Evolutionary conservation across 345 rosid genomes (phyloP).

Genomic region (Citrus trifoliata): DNA sequence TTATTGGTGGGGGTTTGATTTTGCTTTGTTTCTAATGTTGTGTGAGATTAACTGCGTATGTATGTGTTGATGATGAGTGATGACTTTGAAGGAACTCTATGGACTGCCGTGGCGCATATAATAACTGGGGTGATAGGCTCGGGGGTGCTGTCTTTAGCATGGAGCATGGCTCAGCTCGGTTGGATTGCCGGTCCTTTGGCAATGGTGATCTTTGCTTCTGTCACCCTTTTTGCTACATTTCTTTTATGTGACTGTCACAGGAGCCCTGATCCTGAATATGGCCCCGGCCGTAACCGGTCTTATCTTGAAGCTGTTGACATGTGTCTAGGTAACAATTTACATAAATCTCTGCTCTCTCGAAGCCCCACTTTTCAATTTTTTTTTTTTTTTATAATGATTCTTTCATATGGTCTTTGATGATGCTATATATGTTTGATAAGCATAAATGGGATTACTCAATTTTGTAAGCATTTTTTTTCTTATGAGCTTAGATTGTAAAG

Average conservation of each 20-base stretch:
- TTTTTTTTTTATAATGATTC: background rate
- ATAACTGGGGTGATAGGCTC: constrained; percentile 56
- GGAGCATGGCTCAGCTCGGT: constrained; percentile 68
- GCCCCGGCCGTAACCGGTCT: constrained; percentile 33
- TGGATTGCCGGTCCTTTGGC: constrained; percentile 68
- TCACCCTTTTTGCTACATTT: constrained; percentile 40
- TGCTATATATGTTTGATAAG: background rate
- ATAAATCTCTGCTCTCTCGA: background rate
- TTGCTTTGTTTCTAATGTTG: no score
- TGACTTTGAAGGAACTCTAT: constrained; percentile 26
- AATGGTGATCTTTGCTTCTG: constrained; percentile 39
- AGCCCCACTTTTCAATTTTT: background rate
- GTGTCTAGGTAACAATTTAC: constrained; percentile 23
- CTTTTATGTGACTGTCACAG: constrained; percentile 58
- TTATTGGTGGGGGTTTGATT: background rate
- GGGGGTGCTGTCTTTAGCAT: constrained; percentile 63
- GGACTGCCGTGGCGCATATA: constrained; percentile 54
- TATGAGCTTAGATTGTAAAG: background rate
- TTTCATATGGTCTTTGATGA: background rate
- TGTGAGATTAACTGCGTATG: background rate
- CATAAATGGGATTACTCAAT: background rate
- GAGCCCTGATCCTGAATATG: constrained; percentile 50
- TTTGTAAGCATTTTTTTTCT: no score
- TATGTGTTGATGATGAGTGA: no score
- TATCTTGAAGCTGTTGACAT: constrained; percentile 35